A percentile compares a stretch with the other conserved stretches of the same genome.
Conservation (phyloP, 1,139 yeast species). For the Meyerozyma athensensis region DNA sequence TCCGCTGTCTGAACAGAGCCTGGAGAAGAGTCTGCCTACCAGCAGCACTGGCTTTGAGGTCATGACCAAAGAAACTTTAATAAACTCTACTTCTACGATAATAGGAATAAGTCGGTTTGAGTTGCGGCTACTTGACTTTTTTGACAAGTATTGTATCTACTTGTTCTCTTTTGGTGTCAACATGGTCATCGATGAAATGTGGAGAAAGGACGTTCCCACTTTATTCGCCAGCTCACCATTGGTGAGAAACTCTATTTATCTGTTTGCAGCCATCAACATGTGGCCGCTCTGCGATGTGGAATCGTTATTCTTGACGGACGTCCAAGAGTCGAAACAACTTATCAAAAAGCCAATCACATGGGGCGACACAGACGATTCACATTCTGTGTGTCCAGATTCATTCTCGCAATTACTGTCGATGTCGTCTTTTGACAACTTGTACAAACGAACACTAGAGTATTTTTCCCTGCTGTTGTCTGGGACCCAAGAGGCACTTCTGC, state of each 20-base stretch:
- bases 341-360: not conserved
- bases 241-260: conserved; percentile 19
- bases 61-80: not conserved
- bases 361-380: not conserved
- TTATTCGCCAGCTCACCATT: conserved; percentile 20
- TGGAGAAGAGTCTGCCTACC: no score
- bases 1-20: conserved; percentile 8
- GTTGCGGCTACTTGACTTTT: conserved; percentile 4
- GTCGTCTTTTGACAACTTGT: not conserved
- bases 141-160: conserved; percentile 2
- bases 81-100: not conserved
- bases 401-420: not conserved
- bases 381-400: not conserved
- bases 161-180: conserved; percentile 2
- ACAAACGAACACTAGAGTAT: not conserved
- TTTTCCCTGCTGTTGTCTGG: not conserved
- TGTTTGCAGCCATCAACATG: conserved; percentile 20
- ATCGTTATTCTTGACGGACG: not conserved
- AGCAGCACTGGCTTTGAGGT: conserved; percentile 2
- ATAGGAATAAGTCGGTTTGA: conserved; percentile 5
- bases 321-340: not conserved
- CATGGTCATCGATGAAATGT: not conserved
- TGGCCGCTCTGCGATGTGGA: conserved; percentile 15
- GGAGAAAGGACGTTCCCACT: not conserved
- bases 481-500: not conserved